Percentiles rank a stretch among this genome's conserved stretches.
Conservation (phyloP, 345 rosid species). For the Eucalyptus globulus region DNA sequence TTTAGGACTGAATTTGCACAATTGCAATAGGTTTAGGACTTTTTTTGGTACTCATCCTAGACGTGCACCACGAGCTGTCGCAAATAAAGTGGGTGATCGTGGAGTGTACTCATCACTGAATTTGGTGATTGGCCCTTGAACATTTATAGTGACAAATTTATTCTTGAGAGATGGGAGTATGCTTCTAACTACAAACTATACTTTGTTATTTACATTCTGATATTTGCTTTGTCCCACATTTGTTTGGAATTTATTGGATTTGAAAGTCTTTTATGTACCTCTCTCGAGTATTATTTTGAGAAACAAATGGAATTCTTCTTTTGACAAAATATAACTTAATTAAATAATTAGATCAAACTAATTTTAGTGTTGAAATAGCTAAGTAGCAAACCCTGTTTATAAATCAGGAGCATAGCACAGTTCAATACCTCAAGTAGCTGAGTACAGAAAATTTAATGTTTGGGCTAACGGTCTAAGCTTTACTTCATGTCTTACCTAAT, state of each 20-base stretch:
- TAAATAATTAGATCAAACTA: not conserved
- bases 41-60: too few relatives aligned
- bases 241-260: not conserved
- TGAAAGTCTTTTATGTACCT: not conserved
- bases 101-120: not conserved
- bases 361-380: too few relatives aligned
- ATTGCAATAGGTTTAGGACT: too few relatives aligned
- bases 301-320: not conserved
- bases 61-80: rapidly evolving
- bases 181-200: not conserved
- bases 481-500: not conserved
- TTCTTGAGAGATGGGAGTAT: rapidly evolving
- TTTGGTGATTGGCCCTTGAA: not conserved
- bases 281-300: not conserved
- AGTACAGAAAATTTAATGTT: not conserved
- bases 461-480: not conserved
- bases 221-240: not conserved
- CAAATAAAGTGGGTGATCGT: not conserved
- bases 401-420: not conserved
- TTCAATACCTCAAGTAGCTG: not conserved
- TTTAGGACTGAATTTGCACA: too few relatives aligned
- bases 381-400: not conserved
- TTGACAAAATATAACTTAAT: too few relatives aligned
- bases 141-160: not conserved
- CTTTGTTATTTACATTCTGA: not conserved